Base-by-base conservation (phyloP, 352 stramenopile genomes). In the Stramenopiles sp. region DNA sequence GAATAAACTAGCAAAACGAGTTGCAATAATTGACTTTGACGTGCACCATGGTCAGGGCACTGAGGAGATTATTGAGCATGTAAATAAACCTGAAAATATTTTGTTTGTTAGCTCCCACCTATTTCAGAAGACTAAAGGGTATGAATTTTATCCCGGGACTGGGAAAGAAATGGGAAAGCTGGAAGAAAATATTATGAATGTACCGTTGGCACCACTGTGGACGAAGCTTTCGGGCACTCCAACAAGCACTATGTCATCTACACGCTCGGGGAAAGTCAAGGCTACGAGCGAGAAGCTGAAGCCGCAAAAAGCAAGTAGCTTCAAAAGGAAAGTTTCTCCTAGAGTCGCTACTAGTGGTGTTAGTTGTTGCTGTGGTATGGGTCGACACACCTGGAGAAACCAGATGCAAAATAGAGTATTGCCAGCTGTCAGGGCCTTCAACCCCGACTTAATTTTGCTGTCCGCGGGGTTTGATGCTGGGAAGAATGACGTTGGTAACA, bases 21-120 rank as follows among this genome's bases (percentile, higher is more conserved):
- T 92, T 0, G 85, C 85, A 7, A 90, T 92, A 83, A 83, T 92
- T n/a, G 88, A 92, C 80, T 88, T 92, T 32, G 90, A 92, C 82
- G 86, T 91, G 32, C 91, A 96, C 82, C 91, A 96, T 84, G 91
- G 91, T 44, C 95, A 96, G 81, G 90, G 90, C 22, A 95, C 91
- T 0, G 88, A 90, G 75, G 90, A 94, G 84, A 80, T 94, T 55
- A 86, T 94, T 22, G 88, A 82, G 25, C 90, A 91, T 67, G 81
- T 92, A 29, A 83, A 89, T 8, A 84, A 87, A 1, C 88, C 90
- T 83, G 85, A 90, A 76, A 86, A 91, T 55, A 87, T 86, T 67
- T 91, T 91, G 82, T 87, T 88, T 67, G 83, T 91, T 71, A 87
- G 87, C 30, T 84, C 88, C 7, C 90, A 88, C 32, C 90, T 87